A percentile compares a stretch with the other conserved stretches of the same genome.
Conservation (phyloP, 768 basidiomycete genomes). For the Termitomyces eurrhizus region DNA sequence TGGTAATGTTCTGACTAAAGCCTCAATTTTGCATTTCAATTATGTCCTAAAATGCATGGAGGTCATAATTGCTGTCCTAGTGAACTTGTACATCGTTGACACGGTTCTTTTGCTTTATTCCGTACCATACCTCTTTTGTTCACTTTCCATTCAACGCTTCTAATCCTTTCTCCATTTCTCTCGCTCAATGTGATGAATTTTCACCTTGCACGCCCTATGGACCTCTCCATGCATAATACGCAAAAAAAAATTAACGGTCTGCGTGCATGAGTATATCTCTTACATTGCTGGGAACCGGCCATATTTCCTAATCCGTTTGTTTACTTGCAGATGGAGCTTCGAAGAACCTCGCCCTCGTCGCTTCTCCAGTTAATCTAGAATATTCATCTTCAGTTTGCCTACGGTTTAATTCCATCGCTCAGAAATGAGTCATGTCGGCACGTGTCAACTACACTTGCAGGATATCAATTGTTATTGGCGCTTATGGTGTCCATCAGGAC, state of each 20-base stretch:
- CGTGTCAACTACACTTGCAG: background rate
- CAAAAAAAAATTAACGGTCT: background rate
- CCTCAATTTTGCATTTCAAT: background rate
- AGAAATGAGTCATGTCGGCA: background rate
- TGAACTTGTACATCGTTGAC: background rate
- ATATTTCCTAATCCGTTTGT: background rate
- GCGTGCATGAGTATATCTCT: too few relatives aligned
- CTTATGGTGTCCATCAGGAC: background rate
- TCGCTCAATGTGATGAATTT: background rate
- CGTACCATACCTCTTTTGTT: background rate
- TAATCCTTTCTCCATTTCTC: background rate
- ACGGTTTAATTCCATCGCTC: background rate
- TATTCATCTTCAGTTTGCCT: background rate
- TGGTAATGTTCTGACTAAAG: background rate
- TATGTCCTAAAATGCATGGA: background rate
- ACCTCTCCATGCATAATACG: background rate
- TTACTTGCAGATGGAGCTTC: background rate
- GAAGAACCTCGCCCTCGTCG: background rate
- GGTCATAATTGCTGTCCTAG: background rate
- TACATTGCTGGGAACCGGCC: too few relatives aligned
- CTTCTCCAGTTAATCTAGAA: background rate
- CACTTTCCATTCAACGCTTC: background rate
- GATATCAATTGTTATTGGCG: background rate
- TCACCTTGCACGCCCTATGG: background rate
- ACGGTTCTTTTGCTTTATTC: background rate